Conservation (phyloP, 78 protist species). For the Emiliania huxleyi region DNA sequence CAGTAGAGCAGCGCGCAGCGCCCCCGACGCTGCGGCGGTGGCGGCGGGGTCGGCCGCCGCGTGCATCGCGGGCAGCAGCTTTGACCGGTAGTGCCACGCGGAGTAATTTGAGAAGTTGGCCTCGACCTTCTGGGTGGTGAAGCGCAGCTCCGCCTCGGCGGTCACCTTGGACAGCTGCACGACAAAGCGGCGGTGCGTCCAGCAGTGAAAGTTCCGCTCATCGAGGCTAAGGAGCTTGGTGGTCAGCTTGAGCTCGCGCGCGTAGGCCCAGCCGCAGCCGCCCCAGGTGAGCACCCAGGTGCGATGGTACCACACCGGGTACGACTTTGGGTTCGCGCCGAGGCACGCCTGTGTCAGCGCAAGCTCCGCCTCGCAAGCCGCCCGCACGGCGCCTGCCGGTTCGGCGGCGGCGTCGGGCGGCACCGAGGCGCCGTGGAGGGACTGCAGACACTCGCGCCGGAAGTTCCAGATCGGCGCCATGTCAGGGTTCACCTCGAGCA, state of each 20-base stretch:
- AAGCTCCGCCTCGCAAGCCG: constrained; percentile 1
- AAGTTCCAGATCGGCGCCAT: constrained; percentile 20
- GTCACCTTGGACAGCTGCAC: neutral
- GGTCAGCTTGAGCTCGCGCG: constrained; percentile 32
- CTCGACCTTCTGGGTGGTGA: constrained; percentile 17
- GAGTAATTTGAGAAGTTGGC: constrained; percentile 50
- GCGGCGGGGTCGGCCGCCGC: neutral
- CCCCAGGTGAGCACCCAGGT: constrained; percentile 19
- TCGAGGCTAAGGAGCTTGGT: constrained; percentile 39
- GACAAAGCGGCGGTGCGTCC: constrained; percentile 43
- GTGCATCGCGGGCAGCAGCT: neutral
- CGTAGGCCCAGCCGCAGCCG: neutral
- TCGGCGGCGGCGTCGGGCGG: neutral
- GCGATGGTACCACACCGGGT: constrained; percentile 49
- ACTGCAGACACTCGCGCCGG: neutral
- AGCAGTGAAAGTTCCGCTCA: constrained; percentile 64
- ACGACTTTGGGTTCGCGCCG: constrained; percentile 41
- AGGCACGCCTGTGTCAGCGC: constrained; percentile 25
- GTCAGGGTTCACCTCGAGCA: constrained; percentile 44
- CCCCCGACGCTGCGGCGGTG: neutral
- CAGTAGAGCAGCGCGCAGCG: too few relatives aligned
- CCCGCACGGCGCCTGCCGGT: neutral
- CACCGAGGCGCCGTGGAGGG: neutral
- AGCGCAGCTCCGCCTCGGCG: neutral
- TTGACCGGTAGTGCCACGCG: constrained; percentile 53